Conservation (phyloP, 306 rosid species). For the Quercus rubra region DNA sequence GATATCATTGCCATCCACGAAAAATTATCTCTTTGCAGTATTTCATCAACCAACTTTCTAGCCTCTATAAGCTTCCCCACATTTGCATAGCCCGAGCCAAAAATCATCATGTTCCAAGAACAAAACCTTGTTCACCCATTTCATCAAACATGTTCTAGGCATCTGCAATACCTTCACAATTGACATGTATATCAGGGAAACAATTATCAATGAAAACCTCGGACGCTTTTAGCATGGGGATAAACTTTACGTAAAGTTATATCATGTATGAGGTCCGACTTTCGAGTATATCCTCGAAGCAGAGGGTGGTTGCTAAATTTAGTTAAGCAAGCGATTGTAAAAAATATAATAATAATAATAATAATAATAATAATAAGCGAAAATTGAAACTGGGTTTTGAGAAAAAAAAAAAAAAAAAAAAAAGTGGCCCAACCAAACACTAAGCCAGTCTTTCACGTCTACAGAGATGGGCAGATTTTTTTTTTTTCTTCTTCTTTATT, state of each 20-base stretch:
- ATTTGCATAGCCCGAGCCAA: constrained; percentile 38
- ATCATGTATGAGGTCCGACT: constrained; percentile 12
- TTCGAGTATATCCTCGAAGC: constrained; percentile 30
- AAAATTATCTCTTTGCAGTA: constrained; percentile 53
- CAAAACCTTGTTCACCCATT: constrained; percentile 50
- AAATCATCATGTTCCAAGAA: constrained; percentile 53
- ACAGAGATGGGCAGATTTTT: too few species aligned
- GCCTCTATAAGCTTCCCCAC: constrained; percentile 38
- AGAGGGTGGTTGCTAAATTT: too few species aligned
- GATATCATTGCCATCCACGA: constrained; percentile 63
- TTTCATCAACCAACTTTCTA: constrained; percentile 55
- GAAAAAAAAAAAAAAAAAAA: not conserved
- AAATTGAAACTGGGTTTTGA: not conserved
- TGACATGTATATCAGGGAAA: too few species aligned
- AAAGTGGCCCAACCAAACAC: not conserved
- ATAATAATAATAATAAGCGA: too few species aligned
- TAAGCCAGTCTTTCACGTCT: not conserved
- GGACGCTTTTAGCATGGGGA: too few species aligned
- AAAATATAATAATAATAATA: not conserved
- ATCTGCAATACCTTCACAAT: not conserved
- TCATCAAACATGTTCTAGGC: constrained; percentile 56
- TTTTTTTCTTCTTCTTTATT: too few species aligned
- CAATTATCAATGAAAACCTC: too few species aligned
- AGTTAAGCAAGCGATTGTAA: too few species aligned
- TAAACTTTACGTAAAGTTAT: not conserved